These are phyloP conservation scores for Acanthamoeba royreba DNA, from an alignment of 208 protist genomes.

Conservation along the genomic window DNA sequence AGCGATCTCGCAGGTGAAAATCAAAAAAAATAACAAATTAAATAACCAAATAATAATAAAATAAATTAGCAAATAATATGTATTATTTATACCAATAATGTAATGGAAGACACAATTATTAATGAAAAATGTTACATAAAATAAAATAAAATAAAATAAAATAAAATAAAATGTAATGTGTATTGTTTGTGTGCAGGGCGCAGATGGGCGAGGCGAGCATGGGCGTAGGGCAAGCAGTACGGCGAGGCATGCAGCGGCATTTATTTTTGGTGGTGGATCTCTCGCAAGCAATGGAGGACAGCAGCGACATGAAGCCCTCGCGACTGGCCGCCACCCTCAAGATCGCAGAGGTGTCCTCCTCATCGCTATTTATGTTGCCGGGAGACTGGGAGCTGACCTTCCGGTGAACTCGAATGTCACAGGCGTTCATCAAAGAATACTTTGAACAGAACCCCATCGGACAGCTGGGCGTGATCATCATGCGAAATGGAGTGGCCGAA, in stretches of 20 bases:
- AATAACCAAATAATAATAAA: not conserved
- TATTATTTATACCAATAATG: not conserved
- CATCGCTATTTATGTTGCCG: too few species aligned
- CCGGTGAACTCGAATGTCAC: too few species aligned
- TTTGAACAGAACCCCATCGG: constrained; percentile 89
- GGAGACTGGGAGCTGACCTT: too few species aligned
- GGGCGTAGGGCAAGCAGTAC: constrained; percentile 12
- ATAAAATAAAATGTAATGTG: not conserved
- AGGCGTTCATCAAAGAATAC: constrained; percentile 74
- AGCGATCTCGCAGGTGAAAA: not conserved
- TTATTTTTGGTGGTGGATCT: constrained; percentile 74
- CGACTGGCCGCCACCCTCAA: constrained; percentile 42
- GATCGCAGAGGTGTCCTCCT: not conserved
- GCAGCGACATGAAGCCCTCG: constrained; percentile 66
- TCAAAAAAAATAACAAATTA: not conserved
- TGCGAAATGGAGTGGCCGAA: constrained; percentile 73
- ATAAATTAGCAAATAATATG: not conserved
- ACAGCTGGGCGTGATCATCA: constrained; percentile 80
- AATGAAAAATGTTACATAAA: too few species aligned
- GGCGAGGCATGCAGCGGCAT: constrained; percentile 73
- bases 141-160: not conserved
- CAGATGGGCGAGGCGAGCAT: not conserved
- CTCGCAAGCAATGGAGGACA: constrained; percentile 44
- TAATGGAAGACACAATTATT: too few species aligned
- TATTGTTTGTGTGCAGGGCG: not conserved